phyloP scores from a whole-genome alignment of 2,329 filamentous ascomycete genomes.

The Onygenales sp. region DNA sequence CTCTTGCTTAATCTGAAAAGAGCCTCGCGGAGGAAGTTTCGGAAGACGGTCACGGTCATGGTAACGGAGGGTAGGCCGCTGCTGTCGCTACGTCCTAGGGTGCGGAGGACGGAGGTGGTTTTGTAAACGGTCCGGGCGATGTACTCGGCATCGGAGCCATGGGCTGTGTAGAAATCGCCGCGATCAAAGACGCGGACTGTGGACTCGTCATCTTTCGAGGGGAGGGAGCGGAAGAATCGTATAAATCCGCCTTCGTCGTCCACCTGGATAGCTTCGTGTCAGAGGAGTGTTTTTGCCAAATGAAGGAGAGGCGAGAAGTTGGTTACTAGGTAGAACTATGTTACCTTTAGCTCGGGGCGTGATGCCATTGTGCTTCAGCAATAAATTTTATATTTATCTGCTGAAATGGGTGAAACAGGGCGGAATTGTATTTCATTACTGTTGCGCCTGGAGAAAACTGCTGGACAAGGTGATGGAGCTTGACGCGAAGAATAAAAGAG shows the following conservation, averaged over 20 bases:
- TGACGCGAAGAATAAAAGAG: neutral
- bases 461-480: neutral
- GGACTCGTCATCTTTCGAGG: conserved; percentile 49
- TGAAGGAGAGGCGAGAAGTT: neutral
- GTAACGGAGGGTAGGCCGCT: conserved; percentile 89
- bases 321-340: neutral
- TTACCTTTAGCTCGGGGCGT: conserved; percentile 61
- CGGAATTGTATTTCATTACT: neutral
- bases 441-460: neutral
- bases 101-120: conserved; percentile 88
- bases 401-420: neutral
- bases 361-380: conserved; percentile 51
- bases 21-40: conserved; percentile 88
- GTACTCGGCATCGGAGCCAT: conserved; percentile 38
- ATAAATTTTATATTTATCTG: conserved; percentile 3
- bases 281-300: conserved; percentile 6
- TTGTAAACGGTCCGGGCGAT: conserved; percentile 71
- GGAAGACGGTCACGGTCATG: conserved; percentile 88
- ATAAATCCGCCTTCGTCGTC: conserved; percentile 98
- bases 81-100: conserved; percentile 73
- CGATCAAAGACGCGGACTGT: conserved; percentile 89
- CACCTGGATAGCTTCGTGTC: conserved; percentile 46
- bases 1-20: conserved; percentile 86
- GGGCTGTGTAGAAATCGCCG: conserved; percentile 81
- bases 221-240: conserved; percentile 84